Percentiles rank a stretch among this genome's conserved stretches.
Evolutionary conservation across 1,284 basidiomycete species (phyloP).

Genomic region (Apiotrichum brassicae): DNA sequence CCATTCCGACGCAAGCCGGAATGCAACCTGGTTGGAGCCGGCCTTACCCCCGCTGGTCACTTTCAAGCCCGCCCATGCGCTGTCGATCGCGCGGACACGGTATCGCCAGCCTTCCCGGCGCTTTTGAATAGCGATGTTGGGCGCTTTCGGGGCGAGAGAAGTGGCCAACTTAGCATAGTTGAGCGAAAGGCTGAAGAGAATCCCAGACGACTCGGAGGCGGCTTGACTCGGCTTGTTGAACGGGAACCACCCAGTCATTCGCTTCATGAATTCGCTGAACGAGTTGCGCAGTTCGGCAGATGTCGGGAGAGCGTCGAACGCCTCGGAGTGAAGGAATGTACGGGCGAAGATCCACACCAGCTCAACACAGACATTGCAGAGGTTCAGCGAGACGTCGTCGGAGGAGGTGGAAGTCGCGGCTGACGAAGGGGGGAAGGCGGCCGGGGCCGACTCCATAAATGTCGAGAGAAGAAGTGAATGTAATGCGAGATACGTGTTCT

Average conservation of each 20-base stretch:
- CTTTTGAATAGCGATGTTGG: slow-evolving; percentile 11
- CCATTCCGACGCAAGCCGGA: slow-evolving; percentile 53
- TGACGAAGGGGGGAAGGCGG: slow-evolving; percentile 59
- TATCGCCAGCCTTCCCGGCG: slow-evolving; percentile 23
- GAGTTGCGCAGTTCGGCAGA: slow-evolving; percentile 17
- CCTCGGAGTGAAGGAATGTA: slow-evolving; percentile 44
- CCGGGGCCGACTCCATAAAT: slow-evolving; percentile 76
- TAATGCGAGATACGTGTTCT: slow-evolving; percentile 52
- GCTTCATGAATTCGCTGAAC: slow-evolving; percentile 33
- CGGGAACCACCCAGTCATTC: slow-evolving; percentile 75
- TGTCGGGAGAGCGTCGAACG: not conserved
- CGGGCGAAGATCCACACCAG: slow-evolving; percentile 65
- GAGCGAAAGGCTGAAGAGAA: slow-evolving; percentile 52
- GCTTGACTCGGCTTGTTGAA: slow-evolving; percentile 47
- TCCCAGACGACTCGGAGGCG: slow-evolving; percentile 3
- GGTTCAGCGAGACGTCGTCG: slow-evolving; percentile 53
- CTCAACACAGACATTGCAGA: slow-evolving; percentile 58
- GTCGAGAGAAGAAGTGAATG: slow-evolving; percentile 70
- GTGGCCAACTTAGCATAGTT: slow-evolving; percentile 49
- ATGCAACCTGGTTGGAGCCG: slow-evolving; percentile 23
- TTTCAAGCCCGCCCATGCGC: slow-evolving; percentile 20
- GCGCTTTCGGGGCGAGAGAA: slow-evolving; percentile 27
- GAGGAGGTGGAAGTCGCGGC: slow-evolving; percentile 9
- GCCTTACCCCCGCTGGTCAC: slow-evolving; percentile 11
- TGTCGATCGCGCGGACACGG: slow-evolving; percentile 28